Evolutionary conservation across 169 alveolate genomes (phyloP).

Genomic region (Condylostoma magnum): DNA sequence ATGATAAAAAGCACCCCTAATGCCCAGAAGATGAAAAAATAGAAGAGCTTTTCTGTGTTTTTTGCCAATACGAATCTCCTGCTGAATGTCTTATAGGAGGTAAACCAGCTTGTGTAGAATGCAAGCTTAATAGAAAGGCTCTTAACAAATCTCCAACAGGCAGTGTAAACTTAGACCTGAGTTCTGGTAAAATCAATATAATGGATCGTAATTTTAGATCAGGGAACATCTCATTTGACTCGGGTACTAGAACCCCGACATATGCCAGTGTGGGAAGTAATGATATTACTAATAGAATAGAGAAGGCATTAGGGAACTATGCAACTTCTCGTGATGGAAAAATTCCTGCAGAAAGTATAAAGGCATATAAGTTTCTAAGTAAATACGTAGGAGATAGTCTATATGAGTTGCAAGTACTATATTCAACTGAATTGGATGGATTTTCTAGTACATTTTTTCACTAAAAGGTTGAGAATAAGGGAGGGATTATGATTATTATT

Average conservation of each 20-base stretch:
- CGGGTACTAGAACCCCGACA: too few species aligned
- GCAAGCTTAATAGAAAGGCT: neutral
- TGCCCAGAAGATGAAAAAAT: neutral
- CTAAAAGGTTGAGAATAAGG: neutral
- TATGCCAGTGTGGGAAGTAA: too few species aligned
- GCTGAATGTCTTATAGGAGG: slow-evolving; percentile 18
- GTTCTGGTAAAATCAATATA: too few species aligned
- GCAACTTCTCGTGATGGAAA: too few species aligned
- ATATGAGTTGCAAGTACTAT: neutral
- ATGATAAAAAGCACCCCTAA: too few species aligned
- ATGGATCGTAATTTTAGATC: too few species aligned
- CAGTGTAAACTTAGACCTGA: too few species aligned
- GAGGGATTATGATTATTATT: neutral
- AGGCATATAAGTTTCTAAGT: neutral
- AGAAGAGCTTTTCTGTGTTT: neutral
- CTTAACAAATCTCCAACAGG: slow-evolving; percentile 10
- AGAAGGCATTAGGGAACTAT: too few species aligned
- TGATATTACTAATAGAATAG: too few species aligned
- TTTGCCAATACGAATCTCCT: neutral
- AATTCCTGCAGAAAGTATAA: neutral
- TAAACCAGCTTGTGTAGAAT: neutral
- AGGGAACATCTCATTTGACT: too few species aligned
- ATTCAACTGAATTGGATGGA: neutral
- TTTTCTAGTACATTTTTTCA: neutral
- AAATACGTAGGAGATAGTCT: neutral